Conservation (phyloP, 257 asterid species). For the Dorcoceras hygrometricum region DNA sequence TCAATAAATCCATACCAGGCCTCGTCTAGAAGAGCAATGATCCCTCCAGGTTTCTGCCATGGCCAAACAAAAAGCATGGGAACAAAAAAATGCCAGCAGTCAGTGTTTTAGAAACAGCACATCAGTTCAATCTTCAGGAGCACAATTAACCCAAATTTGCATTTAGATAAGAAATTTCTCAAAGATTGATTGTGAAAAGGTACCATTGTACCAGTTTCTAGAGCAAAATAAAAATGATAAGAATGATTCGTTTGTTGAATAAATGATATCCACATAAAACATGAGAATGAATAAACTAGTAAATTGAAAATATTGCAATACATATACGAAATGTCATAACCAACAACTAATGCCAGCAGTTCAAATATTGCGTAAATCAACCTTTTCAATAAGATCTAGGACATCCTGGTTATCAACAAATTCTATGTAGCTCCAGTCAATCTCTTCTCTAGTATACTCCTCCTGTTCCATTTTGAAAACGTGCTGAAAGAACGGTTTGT, state of each 20-base stretch:
- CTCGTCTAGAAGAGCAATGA: conserved; percentile 94
- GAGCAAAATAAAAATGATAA: conserved; percentile 14
- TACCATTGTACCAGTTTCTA: conserved; percentile 6
- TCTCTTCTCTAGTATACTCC: conserved; percentile 89
- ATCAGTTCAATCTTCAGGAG: conserved; percentile 14
- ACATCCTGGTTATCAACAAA: conserved; percentile 97
- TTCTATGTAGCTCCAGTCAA: conserved; percentile 97
- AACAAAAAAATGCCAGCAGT: conserved; percentile 27
- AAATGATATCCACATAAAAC: not conserved
- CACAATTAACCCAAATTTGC: conserved; percentile 4
- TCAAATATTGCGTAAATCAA: conserved; percentile 27
- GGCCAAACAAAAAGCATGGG: conserved; percentile 17
- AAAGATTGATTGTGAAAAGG: conserved; percentile 14
- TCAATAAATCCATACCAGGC: conserved; percentile 64
- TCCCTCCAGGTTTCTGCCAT: conserved; percentile 98
- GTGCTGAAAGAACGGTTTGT: conserved; percentile 54
- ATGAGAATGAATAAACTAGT: not conserved
- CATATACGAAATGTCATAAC: conserved; percentile 9
- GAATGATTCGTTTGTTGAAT: not conserved
- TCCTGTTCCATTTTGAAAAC: conserved; percentile 99
- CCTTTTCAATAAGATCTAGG: conserved; percentile 98
- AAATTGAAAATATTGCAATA: conserved; percentile 5
- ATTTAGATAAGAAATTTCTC: not conserved
- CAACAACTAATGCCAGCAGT: conserved; percentile 10
- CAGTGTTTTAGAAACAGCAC: conserved; percentile 8